Conservation (phyloP, 306 rosid genomes). For the Albizia julibrissin region DNA sequence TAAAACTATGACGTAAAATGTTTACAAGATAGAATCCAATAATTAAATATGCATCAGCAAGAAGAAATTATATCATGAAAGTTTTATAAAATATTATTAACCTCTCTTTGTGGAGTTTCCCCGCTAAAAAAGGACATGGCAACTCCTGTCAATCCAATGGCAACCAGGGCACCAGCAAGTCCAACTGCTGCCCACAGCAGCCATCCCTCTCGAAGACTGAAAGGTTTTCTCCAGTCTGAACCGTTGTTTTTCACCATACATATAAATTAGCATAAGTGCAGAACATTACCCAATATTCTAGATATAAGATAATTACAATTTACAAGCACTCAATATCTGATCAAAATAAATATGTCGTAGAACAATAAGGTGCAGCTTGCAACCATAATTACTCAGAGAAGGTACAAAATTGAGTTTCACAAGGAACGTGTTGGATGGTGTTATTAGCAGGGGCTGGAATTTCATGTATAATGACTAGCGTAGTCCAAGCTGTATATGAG, state of each 20-base stretch:
- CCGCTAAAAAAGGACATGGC: conserved; percentile 63
- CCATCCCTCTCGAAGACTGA: conserved; percentile 89
- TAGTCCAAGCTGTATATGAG: background rate
- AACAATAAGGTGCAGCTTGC: conserved; percentile 11
- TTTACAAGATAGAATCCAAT: conserved; percentile 24
- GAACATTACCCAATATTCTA: conserved; percentile 28
- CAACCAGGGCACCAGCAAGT: conserved; percentile 72
- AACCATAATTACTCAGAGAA: conserved; percentile 9
- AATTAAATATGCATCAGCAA: conserved; percentile 12
- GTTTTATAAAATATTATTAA: conserved; percentile 32
- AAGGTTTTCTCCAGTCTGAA: conserved; percentile 85
- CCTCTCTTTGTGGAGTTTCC: conserved; percentile 88
- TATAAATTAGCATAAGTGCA: background rate
- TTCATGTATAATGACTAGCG: background rate
- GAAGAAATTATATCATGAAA: conserved; percentile 7
- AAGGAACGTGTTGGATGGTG: background rate
- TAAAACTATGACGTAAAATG: conserved; percentile 4
- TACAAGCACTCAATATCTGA: conserved; percentile 12
- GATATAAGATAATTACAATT: conserved; percentile 11
- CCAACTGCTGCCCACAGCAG: conserved; percentile 96
- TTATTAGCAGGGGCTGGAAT: background rate
- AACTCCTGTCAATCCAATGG: conserved; percentile 75
- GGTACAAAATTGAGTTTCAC: conserved; percentile 1
- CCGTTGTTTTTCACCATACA: conserved; percentile 27
- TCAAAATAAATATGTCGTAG: conserved; percentile 22